Base-by-base conservation (phyloP, 2,329 filamentous ascomycete species). In the Podosphaera aphanis region DNA sequence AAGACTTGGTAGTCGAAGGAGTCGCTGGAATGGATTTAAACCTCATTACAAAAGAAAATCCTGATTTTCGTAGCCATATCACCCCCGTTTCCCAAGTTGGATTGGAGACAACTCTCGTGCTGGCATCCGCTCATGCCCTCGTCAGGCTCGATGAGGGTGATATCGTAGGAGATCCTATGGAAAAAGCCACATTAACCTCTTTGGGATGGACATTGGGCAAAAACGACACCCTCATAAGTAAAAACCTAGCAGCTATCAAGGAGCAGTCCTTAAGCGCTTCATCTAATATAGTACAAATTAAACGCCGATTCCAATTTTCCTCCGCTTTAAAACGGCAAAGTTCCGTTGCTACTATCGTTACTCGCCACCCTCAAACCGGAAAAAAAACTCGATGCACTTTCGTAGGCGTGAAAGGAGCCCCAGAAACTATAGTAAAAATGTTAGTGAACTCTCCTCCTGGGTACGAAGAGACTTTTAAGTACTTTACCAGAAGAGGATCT, bases 401-500 rank as follows among this genome's bases (percentile, higher is more conserved):
- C 59, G 88, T 85, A 46, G 84, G 78, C 60, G 90, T 95, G 52
- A 98, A 98, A 66, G 90, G 90, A 59, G 90, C 90, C 6, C 90
- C 90, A 1, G 90, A 98, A 65, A 98, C 90, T 0, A 94, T 98
- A 56, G 77, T 83, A 62, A 86, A 82, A 59, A 94, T 94, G 82
- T 70, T 98, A 50, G 71, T 83, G 31, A 71, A 79, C 29, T 73
- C 84, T 8, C 90, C 90, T 6, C 69, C 75, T 1, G 76, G 93
- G 59, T 98, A 98, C 57, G 90, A 98, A 60, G 90, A 95, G 64
- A 98, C 90, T 0, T 98, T 77, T 73, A 98, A 95, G 63, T 84
- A 93, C 65, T 98, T 95, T 58, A 95, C 88, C 46, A 77, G 90
- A 51, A 93, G 92, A 55, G 90, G 90, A 54, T 92, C 85, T 38